Base-by-base conservation (phyloP, 2,329 filamentous ascomycete genomes). In the Gnomoniopsis smithogilvyi region DNA sequence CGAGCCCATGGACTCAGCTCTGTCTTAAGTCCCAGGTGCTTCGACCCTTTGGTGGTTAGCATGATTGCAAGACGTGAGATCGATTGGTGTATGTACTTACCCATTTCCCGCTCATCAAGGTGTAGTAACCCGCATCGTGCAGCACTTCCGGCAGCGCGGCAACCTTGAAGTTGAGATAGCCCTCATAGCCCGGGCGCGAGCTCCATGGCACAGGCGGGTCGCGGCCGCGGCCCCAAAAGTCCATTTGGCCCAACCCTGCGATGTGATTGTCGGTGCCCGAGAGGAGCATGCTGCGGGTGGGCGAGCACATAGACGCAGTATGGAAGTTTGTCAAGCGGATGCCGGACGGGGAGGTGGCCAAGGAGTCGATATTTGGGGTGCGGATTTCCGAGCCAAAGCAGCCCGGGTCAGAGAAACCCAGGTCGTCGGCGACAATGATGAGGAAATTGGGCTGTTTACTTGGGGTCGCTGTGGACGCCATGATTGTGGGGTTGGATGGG, bases 261-360 rank as follows among this genome's bases (percentile, higher is more conserved):
- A 83, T 82, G 66, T 83, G 83, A 64, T 86, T 79, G 65, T 86
- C 84, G 0, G 84, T 87, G 4, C 84, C 84, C 0, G 83, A 86
- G 78, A 88, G 82, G 64, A 88, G 79, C 85, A 88, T 88, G 19
- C 84, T 82, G 43, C 85, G 76, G 2, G 83, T 85, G 1, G 86
- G 86, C 53, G 84, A 87, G 70, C 84, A 88, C 54, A 85, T 85
- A 2, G 84, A 81, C 0, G 86, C 85, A 2, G 84, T 81, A 66
- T 88, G 85, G 69, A 86, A 88, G 64, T 87, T 82, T 0, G 84
- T 87, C 66, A 87, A 85, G 6, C 84, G 80, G 21, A 88, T 69
- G 33, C 84, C 79, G 26, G 26, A 30, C 8, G 26, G 26, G 56
- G 74, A 68, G 11, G 69, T 69, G 11, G 62, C 64, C 1, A 72